Conservation (phyloP, 1,139 yeast species). For the Yamadazyma dendronema region DNA sequence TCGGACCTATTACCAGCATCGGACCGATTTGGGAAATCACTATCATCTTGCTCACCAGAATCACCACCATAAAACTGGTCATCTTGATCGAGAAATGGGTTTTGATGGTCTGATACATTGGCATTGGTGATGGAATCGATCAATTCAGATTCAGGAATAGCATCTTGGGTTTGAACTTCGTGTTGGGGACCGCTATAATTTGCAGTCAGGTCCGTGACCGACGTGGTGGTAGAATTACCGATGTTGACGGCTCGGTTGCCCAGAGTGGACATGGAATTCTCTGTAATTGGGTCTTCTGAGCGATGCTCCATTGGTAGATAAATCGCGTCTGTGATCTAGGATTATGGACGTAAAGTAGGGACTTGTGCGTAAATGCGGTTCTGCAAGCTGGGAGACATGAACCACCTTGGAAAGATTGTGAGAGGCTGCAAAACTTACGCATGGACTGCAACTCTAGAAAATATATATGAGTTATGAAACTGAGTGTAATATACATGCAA, state of each 20-base stretch:
- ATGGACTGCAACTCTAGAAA: no score
- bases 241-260: not conserved
- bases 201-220: not conserved
- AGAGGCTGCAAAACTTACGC: no score
- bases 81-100: conserved; percentile 17
- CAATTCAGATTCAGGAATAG: conserved; percentile 35
- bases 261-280: no score
- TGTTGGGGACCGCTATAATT: conserved; percentile 20
- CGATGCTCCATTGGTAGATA: no score
- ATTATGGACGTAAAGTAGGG: not conserved
- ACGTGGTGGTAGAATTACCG: not conserved
- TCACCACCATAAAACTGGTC: conserved; percentile 13
- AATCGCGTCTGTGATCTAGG: not conserved
- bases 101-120: conserved; percentile 15
- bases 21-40: conserved; percentile 1
- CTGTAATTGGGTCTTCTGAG: no score
- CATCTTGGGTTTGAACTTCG: conserved; percentile 32
- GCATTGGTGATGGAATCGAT: conserved; percentile 32
- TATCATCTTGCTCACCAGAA: conserved; percentile 12
- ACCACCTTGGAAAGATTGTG: no score
- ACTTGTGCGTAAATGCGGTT: not conserved
- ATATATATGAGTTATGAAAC: not conserved
- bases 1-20: conserved; percentile 15
- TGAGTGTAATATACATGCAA: not conserved
- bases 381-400: no score